Evolutionary conservation across 78 protist species (phyloP), one percentile per base, ranked within the genome.

Genomic region (Isochrysis galbana): DNA sequence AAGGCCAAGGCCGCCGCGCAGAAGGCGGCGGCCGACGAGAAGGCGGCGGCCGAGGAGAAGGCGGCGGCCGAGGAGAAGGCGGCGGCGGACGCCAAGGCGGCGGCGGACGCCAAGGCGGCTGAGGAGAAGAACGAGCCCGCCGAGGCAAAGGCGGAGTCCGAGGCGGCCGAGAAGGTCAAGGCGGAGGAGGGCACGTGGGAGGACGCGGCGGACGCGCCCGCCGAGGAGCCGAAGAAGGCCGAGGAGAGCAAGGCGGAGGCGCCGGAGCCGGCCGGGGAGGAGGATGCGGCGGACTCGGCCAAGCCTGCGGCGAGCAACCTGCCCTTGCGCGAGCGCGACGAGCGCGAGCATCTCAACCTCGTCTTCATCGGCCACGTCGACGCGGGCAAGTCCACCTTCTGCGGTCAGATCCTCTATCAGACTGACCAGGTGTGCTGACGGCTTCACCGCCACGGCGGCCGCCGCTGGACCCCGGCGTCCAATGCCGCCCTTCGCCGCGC

Each of bases 281-380:
- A 36, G 11, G 47, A 0, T 2, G 36, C 1, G 48, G 86, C 86
- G 34, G 23, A 5, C 32, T 32, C 2, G 47, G 19, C 45, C n/a
- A 10, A 3, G 86, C 1, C 26, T 5, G 42, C 19, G 17, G 86
- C 26, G 11, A 19, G 19, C 11, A 77, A 39, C n/a, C 1, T 0
- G 26, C 22, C 0, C 36, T 0, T 29, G 11, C 22, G 22, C 0
- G 4, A 44, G 48, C 47, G 19, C 86, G 83, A 38, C 83, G 0
- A 5, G 39, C 10, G 83, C 32, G 46, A 96, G 87, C 98, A 96
- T 90, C 80, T 97, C 48, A 98, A 97, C 96, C 23, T 96, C 41
- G 97, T 98, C 44, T 98, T 98, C 94, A 95, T 98, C 38, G 99
- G 99, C n/a, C 99, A 98, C 94, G 98, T 97, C 89, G 96, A 94